Evolutionary conservation across 1,284 basidiomycete genomes (phyloP).

Genomic region (Ceratobasidium sp.): DNA sequence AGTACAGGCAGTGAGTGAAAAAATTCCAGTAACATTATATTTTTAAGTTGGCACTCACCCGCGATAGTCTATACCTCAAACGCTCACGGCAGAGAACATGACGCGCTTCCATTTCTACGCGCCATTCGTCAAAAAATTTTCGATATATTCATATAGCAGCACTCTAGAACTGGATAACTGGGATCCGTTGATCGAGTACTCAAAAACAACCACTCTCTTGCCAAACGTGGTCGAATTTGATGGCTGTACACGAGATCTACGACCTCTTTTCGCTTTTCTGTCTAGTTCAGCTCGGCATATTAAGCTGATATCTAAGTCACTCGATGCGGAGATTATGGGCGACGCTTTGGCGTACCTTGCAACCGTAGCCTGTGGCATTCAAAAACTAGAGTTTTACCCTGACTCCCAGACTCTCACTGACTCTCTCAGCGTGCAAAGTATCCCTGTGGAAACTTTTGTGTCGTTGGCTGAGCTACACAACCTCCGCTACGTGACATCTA

Average conservation of each 20-base stretch:
- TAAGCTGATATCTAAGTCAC: too few relatives aligned
- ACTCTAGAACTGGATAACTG: not conserved
- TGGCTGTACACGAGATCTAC: not conserved
- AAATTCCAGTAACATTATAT: too few relatives aligned
- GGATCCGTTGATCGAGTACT: not conserved
- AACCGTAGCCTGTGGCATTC: not conserved
- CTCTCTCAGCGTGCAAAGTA: not conserved
- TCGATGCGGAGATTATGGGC: too few relatives aligned
- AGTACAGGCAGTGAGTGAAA: not conserved
- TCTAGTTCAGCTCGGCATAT: not conserved
- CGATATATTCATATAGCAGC: not conserved
- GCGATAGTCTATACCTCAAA: not conserved
- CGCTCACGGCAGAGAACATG: not conserved
- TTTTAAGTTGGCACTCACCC: not conserved
- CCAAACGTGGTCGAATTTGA: not conserved
- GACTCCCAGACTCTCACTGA: not conserved
- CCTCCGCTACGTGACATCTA: not conserved
- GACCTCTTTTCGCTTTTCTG: not conserved
- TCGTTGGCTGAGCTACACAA: not conserved
- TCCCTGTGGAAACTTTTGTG: not conserved
- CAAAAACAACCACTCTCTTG: not conserved
- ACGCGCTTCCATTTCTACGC: slow-evolving; percentile 4
- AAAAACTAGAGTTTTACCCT: not conserved
- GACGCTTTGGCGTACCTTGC: not conserved
- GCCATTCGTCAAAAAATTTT: not conserved